Evolutionary conservation across 768 basidiomycete genomes (phyloP), one percentile per base, ranked within the genome.

Genomic region (Leucocoprinus birnbaumii): DNA sequence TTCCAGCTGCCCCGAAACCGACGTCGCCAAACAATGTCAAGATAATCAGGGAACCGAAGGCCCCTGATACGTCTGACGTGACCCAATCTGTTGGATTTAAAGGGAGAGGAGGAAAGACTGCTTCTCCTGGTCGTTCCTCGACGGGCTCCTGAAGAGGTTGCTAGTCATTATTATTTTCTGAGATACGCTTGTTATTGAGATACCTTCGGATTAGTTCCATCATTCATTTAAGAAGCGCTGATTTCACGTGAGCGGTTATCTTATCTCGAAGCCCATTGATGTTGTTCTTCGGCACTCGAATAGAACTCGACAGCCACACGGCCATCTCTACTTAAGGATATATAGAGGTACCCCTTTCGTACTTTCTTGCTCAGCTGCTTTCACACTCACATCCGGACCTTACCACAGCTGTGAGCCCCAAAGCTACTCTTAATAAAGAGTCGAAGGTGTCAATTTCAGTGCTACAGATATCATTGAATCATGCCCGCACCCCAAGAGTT

Each of bases 401-500:
- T 35, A 35, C 46, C 11, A 31, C 31, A 31, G 6, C 5, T 31
- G 31, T 31, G 31, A 11, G 31, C 11, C 31, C 11, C 6, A 31
- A 31, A 5, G 31, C 31, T 11, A 31, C 6, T 31, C 31, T 31
- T 5, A 11, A n/a, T n/a, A n/a, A n/a, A 31, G 6, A 31, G 31
- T 11, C 11, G 5, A 11, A 31, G 11, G 31, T 5, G 31, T 5
- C 11, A 31, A 31, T 11, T 31, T 31, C 31, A 31, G 5, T 31
- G 11, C 31, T 5, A 31, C 31, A 31, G 31, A 34, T 24, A 26
- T 52, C 47, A 51, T 18, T 55, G 44, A 27, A 64, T 42, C 40
- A 82, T 82, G 80, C 71, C 79, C 53, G 76, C 76, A n/a, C 80
- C 80, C 21, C 21, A 68, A 21, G 74, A 78, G 50, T 78, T 82